These are phyloP conservation scores for Hericium coralloides DNA, from an alignment of 768 basidiomycete species.

Conservation along the genomic window DNA sequence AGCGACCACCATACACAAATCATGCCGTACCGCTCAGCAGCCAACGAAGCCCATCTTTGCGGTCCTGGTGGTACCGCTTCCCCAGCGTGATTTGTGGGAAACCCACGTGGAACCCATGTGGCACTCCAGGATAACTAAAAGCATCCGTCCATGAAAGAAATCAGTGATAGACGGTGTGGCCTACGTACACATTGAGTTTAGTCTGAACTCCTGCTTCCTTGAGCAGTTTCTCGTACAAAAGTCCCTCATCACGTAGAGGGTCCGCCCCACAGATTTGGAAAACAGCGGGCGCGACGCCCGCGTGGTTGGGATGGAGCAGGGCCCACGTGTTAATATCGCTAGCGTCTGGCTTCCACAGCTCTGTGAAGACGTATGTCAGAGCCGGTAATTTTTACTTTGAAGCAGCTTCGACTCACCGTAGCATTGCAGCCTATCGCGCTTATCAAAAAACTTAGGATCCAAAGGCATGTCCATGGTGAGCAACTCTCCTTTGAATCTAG, in stretches of 20 bases:
- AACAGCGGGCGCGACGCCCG: not conserved
- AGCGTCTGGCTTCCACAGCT: not conserved
- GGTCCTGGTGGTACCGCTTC: not conserved
- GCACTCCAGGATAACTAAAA: not conserved
- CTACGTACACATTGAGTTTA: not conserved
- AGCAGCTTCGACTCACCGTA: not conserved
- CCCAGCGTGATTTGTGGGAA: not conserved
- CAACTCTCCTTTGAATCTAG: not conserved
- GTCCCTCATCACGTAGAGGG: not conserved
- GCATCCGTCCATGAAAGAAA: constrained; percentile 1
- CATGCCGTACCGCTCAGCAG: not conserved
- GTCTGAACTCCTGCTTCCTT: not conserved
- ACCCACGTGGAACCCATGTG: constrained; percentile 1
- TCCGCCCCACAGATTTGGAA: not conserved
- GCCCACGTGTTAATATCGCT: not conserved
- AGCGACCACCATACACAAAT: no score
- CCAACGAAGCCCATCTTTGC: not conserved
- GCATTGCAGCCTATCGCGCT: not conserved
- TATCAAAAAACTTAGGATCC: not conserved
- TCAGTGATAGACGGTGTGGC: not conserved
- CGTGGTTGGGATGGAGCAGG: not conserved
- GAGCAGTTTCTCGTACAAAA: not conserved
- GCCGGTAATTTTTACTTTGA: not conserved
- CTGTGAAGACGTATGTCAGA: not conserved
- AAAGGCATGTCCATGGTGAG: not conserved